Evolutionary conservation across 108 stramenopile species (phyloP).

Genomic region (Skeletonema marinoi): DNA sequence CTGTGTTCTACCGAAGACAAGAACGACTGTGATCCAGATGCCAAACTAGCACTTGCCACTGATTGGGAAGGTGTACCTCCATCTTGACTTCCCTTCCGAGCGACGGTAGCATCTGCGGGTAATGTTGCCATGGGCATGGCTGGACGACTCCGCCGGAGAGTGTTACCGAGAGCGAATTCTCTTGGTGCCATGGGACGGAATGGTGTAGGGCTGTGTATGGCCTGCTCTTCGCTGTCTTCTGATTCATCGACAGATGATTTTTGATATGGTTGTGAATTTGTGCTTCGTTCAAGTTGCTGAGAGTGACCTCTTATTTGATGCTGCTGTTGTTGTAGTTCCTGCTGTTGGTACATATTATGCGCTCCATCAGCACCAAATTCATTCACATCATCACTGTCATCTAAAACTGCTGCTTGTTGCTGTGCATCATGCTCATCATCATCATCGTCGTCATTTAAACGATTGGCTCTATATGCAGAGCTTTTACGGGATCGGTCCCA

Average conservation of each 20-base stretch:
- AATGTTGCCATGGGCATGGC: constrained; percentile 6
- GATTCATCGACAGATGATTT: neutral
- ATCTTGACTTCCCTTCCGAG: neutral
- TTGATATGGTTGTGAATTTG: neutral
- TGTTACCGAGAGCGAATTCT: constrained; percentile 34
- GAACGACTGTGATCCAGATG: neutral
- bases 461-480: neutral
- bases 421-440: neutral
- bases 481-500: constrained; percentile 1
- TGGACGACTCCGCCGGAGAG: constrained; percentile 6
- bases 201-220: constrained; percentile 25
- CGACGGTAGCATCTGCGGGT: neutral
- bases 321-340: neutral
- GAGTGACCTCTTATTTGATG: neutral
- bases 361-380: neutral
- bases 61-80: neutral
- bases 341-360: neutral
- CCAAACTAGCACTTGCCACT: too few relatives aligned
- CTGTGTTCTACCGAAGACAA: neutral
- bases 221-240: neutral
- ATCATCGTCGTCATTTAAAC: neutral
- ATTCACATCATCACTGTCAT: neutral
- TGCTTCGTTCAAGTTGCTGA: neutral
- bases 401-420: neutral
- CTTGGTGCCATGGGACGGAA: constrained; percentile 43